Conservation (phyloP, 192 early-diverging fungal genomes). For the Coemansia sp. region DNA sequence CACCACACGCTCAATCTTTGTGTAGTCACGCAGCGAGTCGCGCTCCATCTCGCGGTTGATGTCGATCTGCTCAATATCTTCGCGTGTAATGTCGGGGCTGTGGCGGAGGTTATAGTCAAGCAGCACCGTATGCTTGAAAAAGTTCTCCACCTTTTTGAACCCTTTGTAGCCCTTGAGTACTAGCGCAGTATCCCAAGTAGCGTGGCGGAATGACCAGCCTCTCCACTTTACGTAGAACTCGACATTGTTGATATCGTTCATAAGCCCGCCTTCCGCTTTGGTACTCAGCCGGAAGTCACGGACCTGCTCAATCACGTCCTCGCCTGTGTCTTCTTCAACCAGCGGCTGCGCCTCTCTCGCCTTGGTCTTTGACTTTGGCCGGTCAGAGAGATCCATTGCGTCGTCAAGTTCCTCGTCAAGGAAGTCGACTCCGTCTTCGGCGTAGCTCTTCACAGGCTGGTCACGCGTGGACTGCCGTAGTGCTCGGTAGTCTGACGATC, state of each 20-base stretch:
- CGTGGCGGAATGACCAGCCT: conserved; percentile 82
- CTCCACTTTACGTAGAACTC: conserved; percentile 96
- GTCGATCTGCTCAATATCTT: conserved; percentile 88
- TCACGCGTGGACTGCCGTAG: conserved; percentile 48
- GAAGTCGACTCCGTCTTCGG: conserved; percentile 48
- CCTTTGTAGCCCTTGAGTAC: conserved; percentile 76
- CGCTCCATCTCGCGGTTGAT: conserved; percentile 80
- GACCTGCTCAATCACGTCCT: conserved; percentile 51
- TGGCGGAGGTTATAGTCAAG: conserved; percentile 59
- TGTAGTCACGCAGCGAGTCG: conserved; percentile 79
- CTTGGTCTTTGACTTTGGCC: conserved; percentile 18
- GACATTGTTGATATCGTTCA: conserved; percentile 55
- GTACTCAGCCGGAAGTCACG: conserved; percentile 48
- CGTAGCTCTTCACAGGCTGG: conserved; percentile 45
- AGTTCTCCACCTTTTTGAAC: conserved; percentile 87
- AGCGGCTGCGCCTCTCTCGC: conserved; percentile 32
- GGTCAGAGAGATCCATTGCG: conserved; percentile 25
- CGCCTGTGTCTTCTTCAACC: conserved; percentile 46
- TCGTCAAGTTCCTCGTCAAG: conserved; percentile 46
- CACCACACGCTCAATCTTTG: conserved; percentile 86
- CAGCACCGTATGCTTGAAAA: conserved; percentile 64
- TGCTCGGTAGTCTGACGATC: conserved; percentile 45
- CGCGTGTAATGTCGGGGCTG: conserved; percentile 70
- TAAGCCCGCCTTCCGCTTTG: conserved; percentile 17
- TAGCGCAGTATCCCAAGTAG: conserved; percentile 82